Evolutionary conservation across 2,329 filamentous ascomycete genomes (phyloP).

Genomic region (Microdochium paspali): DNA sequence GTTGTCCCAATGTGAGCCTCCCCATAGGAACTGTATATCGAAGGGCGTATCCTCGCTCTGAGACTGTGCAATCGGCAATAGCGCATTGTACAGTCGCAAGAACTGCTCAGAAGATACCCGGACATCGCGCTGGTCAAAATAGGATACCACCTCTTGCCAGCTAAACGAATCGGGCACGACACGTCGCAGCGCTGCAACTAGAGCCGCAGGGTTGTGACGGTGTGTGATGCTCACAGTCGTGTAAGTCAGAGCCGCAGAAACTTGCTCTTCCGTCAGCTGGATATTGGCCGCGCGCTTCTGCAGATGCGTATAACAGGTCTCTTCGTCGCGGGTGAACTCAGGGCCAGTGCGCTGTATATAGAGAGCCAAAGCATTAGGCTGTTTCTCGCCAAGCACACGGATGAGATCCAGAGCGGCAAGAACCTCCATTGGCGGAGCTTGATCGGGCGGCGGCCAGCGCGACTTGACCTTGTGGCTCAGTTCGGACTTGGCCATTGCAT

Average conservation of each 20-base stretch:
- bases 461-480: slow-evolving; percentile 56
- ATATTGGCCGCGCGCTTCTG: slow-evolving; percentile 42
- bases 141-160: slow-evolving; percentile 63
- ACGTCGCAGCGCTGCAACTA: slow-evolving; percentile 55
- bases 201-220: slow-evolving; percentile 38
- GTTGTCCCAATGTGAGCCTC: slow-evolving; percentile 71
- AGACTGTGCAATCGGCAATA: slow-evolving; percentile 58
- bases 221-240: slow-evolving; percentile 48
- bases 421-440: slow-evolving; percentile 60
- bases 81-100: slow-evolving; percentile 66
- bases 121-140: slow-evolving; percentile 72
- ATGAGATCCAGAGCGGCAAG: slow-evolving; percentile 62
- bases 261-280: slow-evolving; percentile 70
- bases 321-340: slow-evolving; percentile 66
- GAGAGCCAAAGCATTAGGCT: slow-evolving; percentile 47
- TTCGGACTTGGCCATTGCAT: slow-evolving; percentile 63
- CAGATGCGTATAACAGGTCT: slow-evolving; percentile 48
- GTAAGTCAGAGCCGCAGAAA: slow-evolving; percentile 69
- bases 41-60: slow-evolving; percentile 49
- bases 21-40: slow-evolving; percentile 86
- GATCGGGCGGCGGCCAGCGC: slow-evolving; percentile 56
- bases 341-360: slow-evolving; percentile 67
- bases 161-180: slow-evolving; percentile 54
- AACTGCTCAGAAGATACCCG: slow-evolving; percentile 75
- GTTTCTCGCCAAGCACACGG: slow-evolving; percentile 51